Percentiles rank a stretch among this genome's conserved stretches.
Evolutionary conservation across 192 early-diverging fungal genomes (phyloP).

Genomic region (Obelidium mucronatum): DNA sequence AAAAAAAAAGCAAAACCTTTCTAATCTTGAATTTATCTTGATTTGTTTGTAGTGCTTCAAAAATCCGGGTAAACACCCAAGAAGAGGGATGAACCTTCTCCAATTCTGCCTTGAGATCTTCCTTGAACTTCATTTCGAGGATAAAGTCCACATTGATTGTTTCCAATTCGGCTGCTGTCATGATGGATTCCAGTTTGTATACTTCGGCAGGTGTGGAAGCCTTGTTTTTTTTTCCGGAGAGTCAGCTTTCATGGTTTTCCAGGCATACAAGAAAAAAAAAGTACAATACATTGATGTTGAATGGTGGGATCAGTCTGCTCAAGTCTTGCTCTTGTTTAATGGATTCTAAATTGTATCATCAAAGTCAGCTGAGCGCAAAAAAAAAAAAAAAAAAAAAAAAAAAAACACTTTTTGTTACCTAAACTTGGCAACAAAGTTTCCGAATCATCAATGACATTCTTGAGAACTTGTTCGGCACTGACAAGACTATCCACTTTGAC

Average conservation of each 20-base stretch:
- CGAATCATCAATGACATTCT: constrained; percentile 66
- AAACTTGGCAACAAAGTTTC: constrained; percentile 9
- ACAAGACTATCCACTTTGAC: constrained; percentile 76
- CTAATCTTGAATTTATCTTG: constrained; percentile 32
- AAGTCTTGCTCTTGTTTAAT: constrained; percentile 50
- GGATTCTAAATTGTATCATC: constrained; percentile 53
- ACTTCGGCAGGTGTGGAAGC: constrained; percentile 74
- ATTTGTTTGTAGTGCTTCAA: constrained; percentile 35
- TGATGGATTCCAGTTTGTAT: constrained; percentile 82
- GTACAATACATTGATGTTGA: constrained; percentile 60
- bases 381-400: not conserved
- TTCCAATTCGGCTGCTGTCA: constrained; percentile 67
- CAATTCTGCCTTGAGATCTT: constrained; percentile 43
- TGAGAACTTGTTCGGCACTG: constrained; percentile 69
- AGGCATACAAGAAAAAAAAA: not conserved
- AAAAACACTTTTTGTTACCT: not conserved
- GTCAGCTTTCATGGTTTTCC: not conserved
- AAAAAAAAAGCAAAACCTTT: constrained; percentile 33
- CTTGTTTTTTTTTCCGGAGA: constrained; percentile 4
- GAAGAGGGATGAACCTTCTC: constrained; percentile 33
- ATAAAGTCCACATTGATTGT: constrained; percentile 70
- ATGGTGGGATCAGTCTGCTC: constrained; percentile 77
- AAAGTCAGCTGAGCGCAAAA: constrained; percentile 14
- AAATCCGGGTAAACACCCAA: constrained; percentile 42
- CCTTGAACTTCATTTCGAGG: constrained; percentile 31